Base-by-base conservation (phyloP, 257 asterid species). In the Solanum sejunctum region DNA sequence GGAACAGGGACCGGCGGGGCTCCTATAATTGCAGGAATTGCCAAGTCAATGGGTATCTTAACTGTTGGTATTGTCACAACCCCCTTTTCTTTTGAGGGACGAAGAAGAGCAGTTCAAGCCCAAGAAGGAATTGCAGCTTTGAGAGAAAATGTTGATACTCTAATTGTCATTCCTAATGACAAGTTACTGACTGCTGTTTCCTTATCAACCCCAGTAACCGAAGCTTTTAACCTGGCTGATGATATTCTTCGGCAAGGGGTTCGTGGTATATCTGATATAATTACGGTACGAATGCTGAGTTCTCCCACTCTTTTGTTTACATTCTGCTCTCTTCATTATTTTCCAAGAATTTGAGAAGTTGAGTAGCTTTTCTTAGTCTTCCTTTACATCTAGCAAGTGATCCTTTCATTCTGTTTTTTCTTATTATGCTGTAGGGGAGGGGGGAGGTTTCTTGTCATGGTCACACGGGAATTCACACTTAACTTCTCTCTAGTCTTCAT, bases 1-100 rank as follows among this genome's bases (percentile, higher is more conserved):
- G 99, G 98, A 84, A 96, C 98, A n/a, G 98, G 99, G 80, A 94
- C 99, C 36, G 99, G 99, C 81, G 99, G 92, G 84, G 98, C 98
- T 85, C 99, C 99, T 79, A 88, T 96, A 81, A 93, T 96, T 85
- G 99, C 99, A 54, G 98, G 97, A 58, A 86, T 92, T 47, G 97
- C 98, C 84, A 96, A 94, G 87, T 88, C 98, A 72, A 90, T 94
- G 98, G 99, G 99, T 71, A 94, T 94, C 82, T 91, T 96, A 87
- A 96, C 99, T 41, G 98, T 96, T 84, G 99, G 99, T n/a, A 94
- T 96, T 86, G 98, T 96, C 81, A 96, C 99, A 69, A 92, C 98
- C 78, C 99, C 99, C 13, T 96, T 96, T 89, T 92, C 98, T 81
- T 96, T 96, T 39, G 99, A 96, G 93, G 99, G 99, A 86, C 92